Evolutionary conservation across 2,329 filamentous ascomycete genomes (phyloP), one percentile per base, ranked within the genome.

Genomic region (Mollisiaceae sp.): DNA sequence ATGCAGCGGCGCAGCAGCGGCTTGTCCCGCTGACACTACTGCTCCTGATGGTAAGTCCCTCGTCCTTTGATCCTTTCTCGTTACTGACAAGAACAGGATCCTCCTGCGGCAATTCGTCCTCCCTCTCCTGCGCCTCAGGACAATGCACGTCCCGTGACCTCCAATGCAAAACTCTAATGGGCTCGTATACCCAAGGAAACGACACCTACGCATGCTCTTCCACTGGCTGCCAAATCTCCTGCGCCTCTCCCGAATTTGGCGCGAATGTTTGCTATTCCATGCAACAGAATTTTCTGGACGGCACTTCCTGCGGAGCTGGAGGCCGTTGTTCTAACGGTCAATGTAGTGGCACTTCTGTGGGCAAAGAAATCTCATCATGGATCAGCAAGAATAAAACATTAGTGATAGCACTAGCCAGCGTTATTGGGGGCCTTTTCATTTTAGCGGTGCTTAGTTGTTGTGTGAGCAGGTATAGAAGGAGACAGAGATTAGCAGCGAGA

Each of bases 221-320:
- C 62, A 83, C 84, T 41, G 89, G 88, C 59, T 99, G 95, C 79
- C 83, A 86, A 68, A 81, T 98, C 59, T 89, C 88, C 58, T 99
- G 95, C 78, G 75, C 75, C 12, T 90, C 89, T 27, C 88, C 92
- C 4, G 82, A 87, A 64, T 89, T 94, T 65, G 86, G 86, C 8
- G 69, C 81, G 6, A 85, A 86, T 65, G 82, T 85, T 8, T 97
- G 93, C 78, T 89, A 91, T 66, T 85, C 85, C 24, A 86, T 96
- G 80, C 89, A 92, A 76, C 93, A 97, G 76, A 95, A 96, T 79
- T 98, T 97, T 79, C 82, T 98, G 36, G 95, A 99, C 75, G 95
- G 95, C 20, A 98, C 95, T 0, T 81, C 86, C 1, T 99, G 95
- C 76, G 85, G 88, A 60, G 91, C 90, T 20, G 92, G 92, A 62